phyloP scores from a whole-genome alignment of 108 stramenopile genomes.

The Stephanodiscus minutulus region DNA sequence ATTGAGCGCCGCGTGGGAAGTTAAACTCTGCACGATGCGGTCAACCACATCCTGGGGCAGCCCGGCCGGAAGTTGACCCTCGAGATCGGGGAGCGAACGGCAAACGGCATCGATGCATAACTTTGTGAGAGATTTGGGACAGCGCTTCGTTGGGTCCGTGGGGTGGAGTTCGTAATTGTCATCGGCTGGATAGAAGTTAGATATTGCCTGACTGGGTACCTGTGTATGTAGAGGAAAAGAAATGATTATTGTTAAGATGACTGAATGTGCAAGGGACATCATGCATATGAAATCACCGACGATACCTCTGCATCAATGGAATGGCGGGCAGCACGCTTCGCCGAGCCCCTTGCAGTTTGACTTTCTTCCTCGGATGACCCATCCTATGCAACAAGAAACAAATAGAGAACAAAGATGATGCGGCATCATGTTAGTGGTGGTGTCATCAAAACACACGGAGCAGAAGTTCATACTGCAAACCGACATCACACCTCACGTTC shows the following conservation, averaged over 20 bases:
- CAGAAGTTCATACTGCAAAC: not conserved
- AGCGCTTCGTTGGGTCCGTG: slow-evolving; percentile 46
- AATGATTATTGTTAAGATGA: slow-evolving; percentile 5
- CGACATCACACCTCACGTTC: too few species aligned
- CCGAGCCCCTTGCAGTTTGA: slow-evolving; percentile 12
- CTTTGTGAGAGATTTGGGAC: slow-evolving; percentile 73
- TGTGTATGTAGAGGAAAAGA: not conserved
- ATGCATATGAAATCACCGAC: not conserved
- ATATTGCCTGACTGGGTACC: slow-evolving; percentile 69
- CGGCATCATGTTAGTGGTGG: slow-evolving; percentile 1
- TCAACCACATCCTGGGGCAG: slow-evolving; percentile 84
- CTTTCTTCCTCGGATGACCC: slow-evolving; percentile 33
- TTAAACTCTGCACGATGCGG: slow-evolving; percentile 60
- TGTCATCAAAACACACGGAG: not conserved
- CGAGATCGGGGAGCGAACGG: slow-evolving; percentile 62
- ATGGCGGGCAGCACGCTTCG: slow-evolving; percentile 55
- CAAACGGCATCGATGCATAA: slow-evolving; percentile 74
- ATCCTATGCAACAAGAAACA: slow-evolving; percentile 18
- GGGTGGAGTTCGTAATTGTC: slow-evolving; percentile 65
- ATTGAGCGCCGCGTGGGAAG: slow-evolving; percentile 75
- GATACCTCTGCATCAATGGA: slow-evolving; percentile 50
- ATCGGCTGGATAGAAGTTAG: slow-evolving; percentile 60
- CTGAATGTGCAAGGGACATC: slow-evolving; percentile 8
- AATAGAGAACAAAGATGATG: not conserved
- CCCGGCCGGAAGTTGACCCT: slow-evolving; percentile 71